phyloP scores from a whole-genome alignment of 2,329 filamentous ascomycete species.

The Raffaelea deltoideospora region DNA sequence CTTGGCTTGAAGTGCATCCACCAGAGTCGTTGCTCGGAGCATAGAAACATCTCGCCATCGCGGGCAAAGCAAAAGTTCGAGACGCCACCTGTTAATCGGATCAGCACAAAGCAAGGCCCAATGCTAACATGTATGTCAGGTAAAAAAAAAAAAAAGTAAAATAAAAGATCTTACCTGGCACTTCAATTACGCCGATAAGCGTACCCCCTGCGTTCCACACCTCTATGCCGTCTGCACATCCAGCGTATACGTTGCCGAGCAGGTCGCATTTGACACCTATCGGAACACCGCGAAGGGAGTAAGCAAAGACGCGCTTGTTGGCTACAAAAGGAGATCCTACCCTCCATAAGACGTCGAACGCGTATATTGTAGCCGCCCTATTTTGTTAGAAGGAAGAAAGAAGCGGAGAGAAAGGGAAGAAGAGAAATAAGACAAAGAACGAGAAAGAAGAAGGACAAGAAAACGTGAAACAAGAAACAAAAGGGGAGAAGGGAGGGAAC shows the following conservation, averaged over 20 bases:
- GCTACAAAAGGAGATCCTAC: slow-evolving; percentile 23
- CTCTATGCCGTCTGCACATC: slow-evolving; percentile 32
- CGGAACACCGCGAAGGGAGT: slow-evolving; percentile 28
- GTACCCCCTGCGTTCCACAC: slow-evolving; percentile 28
- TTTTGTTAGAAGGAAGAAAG: neutral
- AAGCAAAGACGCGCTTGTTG: slow-evolving; percentile 37
- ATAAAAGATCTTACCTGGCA: slow-evolving; percentile 20
- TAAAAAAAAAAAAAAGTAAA: neutral
- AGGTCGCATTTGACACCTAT: slow-evolving; percentile 24
- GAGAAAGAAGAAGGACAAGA: neutral
- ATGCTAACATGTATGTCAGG: neutral
- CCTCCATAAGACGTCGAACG: slow-evolving; percentile 27
- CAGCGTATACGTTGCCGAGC: slow-evolving; percentile 29
- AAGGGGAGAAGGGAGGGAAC: too few species aligned
- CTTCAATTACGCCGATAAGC: slow-evolving; percentile 25
- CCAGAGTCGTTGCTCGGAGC: slow-evolving; percentile 31
- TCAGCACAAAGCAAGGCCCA: neutral
- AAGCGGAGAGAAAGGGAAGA: neutral
- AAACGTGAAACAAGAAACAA: neutral
- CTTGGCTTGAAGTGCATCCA: slow-evolving; percentile 18
- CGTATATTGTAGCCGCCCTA: slow-evolving; percentile 26
- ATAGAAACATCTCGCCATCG: slow-evolving; percentile 27
- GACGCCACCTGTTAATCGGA: slow-evolving; percentile 18
- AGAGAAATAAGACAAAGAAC: neutral
- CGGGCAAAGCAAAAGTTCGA: slow-evolving; percentile 29